These are phyloP conservation scores for Pseudocercospora musae DNA, from an alignment of 2,329 filamentous ascomycete genomes.

Conservation along the genomic window DNA sequence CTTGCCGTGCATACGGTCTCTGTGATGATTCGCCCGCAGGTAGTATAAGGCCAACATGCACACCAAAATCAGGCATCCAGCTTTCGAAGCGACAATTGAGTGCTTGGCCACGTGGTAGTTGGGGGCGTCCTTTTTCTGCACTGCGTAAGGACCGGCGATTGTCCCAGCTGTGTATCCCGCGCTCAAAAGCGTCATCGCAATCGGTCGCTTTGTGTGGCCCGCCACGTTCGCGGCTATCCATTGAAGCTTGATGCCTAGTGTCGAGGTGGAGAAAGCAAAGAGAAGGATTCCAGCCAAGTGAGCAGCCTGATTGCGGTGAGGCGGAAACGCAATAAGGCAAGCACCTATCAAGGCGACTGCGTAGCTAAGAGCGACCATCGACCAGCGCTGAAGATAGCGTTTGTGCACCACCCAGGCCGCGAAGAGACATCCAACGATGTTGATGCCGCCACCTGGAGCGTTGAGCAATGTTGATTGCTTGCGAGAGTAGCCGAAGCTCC, in stretches of 20 bases:
- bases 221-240: conserved; percentile 56
- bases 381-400: conserved; percentile 2
- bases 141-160: conserved; percentile 38
- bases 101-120: conserved; percentile 41
- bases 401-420: background rate
- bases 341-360: conserved; percentile 10
- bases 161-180: conserved; percentile 34
- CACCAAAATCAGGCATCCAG: conserved; percentile 37
- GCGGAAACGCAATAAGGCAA: conserved; percentile 30
- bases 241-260: conserved; percentile 36
- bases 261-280: conserved; percentile 36
- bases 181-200: conserved; percentile 50
- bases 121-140: conserved; percentile 33
- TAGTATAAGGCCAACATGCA: conserved; percentile 51
- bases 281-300: conserved; percentile 38
- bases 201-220: conserved; percentile 68
- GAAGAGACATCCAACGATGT: conserved; percentile 37
- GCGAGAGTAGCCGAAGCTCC: conserved; percentile 32
- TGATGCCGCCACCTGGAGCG: conserved; percentile 58
- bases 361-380: background rate
- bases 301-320: conserved; percentile 39
- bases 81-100: conserved; percentile 35
- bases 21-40: conserved; percentile 40
- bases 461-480: conserved; percentile 38
- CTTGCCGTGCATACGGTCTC: conserved; percentile 22